A percentile compares a stretch with the other conserved stretches of the same genome.
Evolutionary conservation across 306 rosid species (phyloP).

Genomic region (Trifolium subterraneum): DNA sequence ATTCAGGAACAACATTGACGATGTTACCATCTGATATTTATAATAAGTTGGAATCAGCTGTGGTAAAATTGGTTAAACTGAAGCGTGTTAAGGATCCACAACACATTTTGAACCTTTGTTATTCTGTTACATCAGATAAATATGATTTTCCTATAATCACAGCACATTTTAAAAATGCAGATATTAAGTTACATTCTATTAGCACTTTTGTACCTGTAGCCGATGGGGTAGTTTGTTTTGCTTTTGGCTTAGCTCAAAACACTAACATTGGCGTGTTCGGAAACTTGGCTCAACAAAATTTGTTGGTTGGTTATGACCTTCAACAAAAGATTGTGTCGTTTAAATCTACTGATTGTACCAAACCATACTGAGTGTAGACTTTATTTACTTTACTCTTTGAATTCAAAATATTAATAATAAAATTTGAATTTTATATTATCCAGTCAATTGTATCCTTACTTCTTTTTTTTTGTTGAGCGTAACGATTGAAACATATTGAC

Average conservation of each 20-base stretch:
- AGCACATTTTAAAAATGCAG: conserved; percentile 49
- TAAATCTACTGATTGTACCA: conserved; percentile 48
- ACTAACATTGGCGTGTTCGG: conserved; percentile 44
- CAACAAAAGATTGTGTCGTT: conserved; percentile 43
- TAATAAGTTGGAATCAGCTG: conserved; percentile 31
- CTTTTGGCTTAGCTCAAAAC: background rate
- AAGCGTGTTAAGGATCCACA: conserved; percentile 21
- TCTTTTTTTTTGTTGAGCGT: too few relatives aligned
- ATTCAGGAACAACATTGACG: conserved; percentile 48
- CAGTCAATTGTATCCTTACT: too few relatives aligned
- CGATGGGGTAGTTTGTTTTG: conserved; percentile 45
- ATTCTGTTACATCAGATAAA: background rate
- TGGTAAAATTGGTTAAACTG: conserved; percentile 3
- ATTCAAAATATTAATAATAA: too few relatives aligned
- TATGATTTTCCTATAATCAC: conserved; percentile 33
- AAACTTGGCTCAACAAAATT: conserved; percentile 53
- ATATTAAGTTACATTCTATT: conserved; percentile 30
- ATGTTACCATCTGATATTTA: conserved; percentile 33
- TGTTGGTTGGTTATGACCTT: conserved; percentile 63
- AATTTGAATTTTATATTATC: too few relatives aligned
- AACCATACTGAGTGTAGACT: too few relatives aligned
- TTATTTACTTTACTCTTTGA: too few relatives aligned
- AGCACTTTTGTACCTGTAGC: conserved; percentile 45
- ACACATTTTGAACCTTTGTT: conserved; percentile 29
- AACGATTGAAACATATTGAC: too few relatives aligned